Percentiles rank a stretch among this genome's conserved stretches.
These are phyloP conservation scores for Colletotrichum nymphaeae DNA, from an alignment of 2,329 filamentous ascomycete genomes.

Conservation along the genomic window DNA sequence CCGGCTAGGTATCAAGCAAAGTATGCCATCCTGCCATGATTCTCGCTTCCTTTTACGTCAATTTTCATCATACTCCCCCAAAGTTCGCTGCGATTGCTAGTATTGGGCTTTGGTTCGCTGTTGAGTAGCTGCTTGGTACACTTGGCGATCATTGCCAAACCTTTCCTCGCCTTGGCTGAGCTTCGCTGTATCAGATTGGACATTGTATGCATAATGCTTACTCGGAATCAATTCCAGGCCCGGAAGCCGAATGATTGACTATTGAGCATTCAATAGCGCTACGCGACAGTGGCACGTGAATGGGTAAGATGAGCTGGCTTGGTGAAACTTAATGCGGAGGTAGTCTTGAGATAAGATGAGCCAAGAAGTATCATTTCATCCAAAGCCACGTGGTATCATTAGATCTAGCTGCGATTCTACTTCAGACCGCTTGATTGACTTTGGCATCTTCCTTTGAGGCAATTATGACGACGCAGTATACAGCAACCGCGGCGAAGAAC, in stretches of 20 bases:
- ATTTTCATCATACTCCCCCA: no score
- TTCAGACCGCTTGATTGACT: background rate
- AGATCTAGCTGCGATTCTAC: background rate
- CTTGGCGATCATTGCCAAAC: background rate
- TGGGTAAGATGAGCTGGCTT: background rate
- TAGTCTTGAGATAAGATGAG: background rate
- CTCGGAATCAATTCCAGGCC: background rate
- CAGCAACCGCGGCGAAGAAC: background rate
- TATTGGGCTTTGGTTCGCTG: background rate
- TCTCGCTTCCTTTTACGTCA: no score
- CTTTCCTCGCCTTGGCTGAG: background rate
- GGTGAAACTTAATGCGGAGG: no score
- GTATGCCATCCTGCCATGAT: background rate
- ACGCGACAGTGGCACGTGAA: background rate
- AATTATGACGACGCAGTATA: slow-evolving; percentile 7
- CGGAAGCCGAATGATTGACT: background rate
- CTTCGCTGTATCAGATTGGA: background rate
- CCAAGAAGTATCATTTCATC: background rate
- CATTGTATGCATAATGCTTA: background rate
- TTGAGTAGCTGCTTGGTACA: background rate
- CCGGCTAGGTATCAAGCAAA: background rate
- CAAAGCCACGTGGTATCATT: background rate
- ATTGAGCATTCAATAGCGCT: background rate
- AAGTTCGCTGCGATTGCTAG: background rate
- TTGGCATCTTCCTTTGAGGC: background rate